Evolutionary conservation across 2,329 filamentous ascomycete genomes (phyloP).

Genomic region (Pseudogymnoascus verrucosus): DNA sequence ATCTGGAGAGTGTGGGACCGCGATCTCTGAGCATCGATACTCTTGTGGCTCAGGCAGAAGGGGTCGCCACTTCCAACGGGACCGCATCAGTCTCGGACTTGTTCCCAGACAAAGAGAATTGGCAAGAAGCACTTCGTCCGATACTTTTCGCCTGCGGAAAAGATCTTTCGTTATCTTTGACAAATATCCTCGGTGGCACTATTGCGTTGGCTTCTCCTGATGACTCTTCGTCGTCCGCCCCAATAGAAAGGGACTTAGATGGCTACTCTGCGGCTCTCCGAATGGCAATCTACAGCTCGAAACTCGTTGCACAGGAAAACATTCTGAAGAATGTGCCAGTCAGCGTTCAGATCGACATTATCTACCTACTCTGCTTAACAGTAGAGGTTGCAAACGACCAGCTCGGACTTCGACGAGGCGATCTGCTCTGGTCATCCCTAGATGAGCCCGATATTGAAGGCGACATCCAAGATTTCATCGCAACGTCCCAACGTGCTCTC

Average conservation of each 20-base stretch:
- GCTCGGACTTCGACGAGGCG: slow-evolving; percentile 33
- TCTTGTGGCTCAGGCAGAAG: slow-evolving; percentile 41
- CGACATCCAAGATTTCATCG: slow-evolving; percentile 17
- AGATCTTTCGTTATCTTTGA: slow-evolving; percentile 62
- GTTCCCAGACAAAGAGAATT: slow-evolving; percentile 56
- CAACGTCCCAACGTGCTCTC: slow-evolving; percentile 11
- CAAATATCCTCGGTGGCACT: slow-evolving; percentile 62
- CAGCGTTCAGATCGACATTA: slow-evolving; percentile 39
- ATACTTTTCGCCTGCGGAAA: slow-evolving; percentile 44
- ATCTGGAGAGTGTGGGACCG: slow-evolving; percentile 41
- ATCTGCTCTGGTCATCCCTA: slow-evolving; percentile 41
- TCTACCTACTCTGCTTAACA: slow-evolving; percentile 45
- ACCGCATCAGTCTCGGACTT: slow-evolving; percentile 35
- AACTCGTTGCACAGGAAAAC: slow-evolving; percentile 42
- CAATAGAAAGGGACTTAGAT: slow-evolving; percentile 51
- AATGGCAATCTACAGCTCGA: slow-evolving; percentile 63
- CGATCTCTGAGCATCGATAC: slow-evolving; percentile 48
- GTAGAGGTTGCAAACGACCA: slow-evolving; percentile 47
- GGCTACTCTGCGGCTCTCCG: slow-evolving; percentile 67
- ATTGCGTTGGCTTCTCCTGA: slow-evolving; percentile 50
- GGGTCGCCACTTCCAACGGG: slow-evolving; percentile 31
- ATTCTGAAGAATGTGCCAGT: slow-evolving; percentile 33
- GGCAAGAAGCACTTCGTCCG: slow-evolving; percentile 53
- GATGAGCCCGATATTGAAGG: slow-evolving; percentile 27
- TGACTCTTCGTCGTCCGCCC: slow-evolving; percentile 18